phyloP scores from a whole-genome alignment of 148 eudicot species.

The Cornus controversa region DNA sequence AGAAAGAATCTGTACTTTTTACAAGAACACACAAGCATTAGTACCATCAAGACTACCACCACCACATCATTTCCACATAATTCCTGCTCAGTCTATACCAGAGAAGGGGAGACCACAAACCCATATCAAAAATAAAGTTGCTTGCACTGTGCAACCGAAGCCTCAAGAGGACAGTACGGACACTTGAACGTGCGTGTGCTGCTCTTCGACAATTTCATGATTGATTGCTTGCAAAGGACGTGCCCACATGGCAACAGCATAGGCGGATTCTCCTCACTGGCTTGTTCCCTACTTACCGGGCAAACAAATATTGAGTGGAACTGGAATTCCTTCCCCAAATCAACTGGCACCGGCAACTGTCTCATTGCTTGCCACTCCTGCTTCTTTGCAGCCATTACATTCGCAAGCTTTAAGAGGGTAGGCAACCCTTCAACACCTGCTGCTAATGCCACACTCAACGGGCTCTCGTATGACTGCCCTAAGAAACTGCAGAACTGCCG shows the following conservation, averaged over 20 bases:
- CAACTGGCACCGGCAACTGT: constrained; percentile 55
- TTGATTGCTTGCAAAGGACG: constrained; percentile 53
- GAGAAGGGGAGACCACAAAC: not conserved
- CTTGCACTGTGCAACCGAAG: constrained; percentile 41
- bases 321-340: constrained; percentile 47
- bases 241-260: constrained; percentile 67
- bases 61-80: too few species aligned
- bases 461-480: constrained; percentile 45
- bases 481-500: constrained; percentile 39
- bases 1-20: not conserved
- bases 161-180: constrained; percentile 51
- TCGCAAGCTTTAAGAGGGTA: constrained; percentile 43
- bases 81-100: not conserved
- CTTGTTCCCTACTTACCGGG: constrained; percentile 57
- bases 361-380: constrained; percentile 54
- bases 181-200: constrained; percentile 48
- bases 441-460: constrained; percentile 42
- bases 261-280: constrained; percentile 56
- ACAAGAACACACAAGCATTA: not conserved
- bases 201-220: constrained; percentile 42
- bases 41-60: not conserved
- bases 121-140: constrained; percentile 39
- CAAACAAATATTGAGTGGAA: constrained; percentile 63
- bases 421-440: constrained; percentile 62
- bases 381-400: constrained; percentile 43